Percentiles rank a stretch among this genome's conserved stretches.
These are phyloP conservation scores for Axilococcus clingmanii DNA, from an alignment of 139 green algal species.

Conservation along the genomic window DNA sequence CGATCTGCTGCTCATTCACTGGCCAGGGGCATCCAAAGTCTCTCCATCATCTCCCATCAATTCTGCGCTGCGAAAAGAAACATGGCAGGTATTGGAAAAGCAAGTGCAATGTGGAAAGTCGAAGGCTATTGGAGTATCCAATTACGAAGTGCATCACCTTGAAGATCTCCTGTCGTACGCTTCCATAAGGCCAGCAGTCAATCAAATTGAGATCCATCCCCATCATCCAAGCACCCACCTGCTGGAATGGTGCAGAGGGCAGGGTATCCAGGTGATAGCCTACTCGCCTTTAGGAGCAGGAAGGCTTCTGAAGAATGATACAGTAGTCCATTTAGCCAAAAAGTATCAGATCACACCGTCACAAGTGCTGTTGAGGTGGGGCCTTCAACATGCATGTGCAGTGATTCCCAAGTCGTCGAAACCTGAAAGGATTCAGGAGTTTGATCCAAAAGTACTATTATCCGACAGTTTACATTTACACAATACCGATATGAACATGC, in stretches of 20 bases:
- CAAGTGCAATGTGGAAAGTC: background rate
- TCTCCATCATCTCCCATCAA: constrained; percentile 24
- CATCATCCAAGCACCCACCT: background rate
- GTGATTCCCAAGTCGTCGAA: constrained; percentile 2
- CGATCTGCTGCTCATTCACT: constrained; percentile 69
- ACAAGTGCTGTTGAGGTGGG: constrained; percentile 4
- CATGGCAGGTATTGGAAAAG: constrained; percentile 51
- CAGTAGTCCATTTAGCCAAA: background rate
- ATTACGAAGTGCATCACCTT: constrained; percentile 10
- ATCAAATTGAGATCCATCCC: constrained; percentile 7
- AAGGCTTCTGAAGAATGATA: background rate
- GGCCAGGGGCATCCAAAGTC: constrained; percentile 43
- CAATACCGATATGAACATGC: too few relatives aligned
- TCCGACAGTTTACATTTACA: too few relatives aligned
- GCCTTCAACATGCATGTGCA: constrained; percentile 4
- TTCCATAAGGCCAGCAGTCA: background rate
- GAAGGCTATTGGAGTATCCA: constrained; percentile 3
- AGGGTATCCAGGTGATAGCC: constrained; percentile 1
- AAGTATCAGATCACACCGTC: background rate
- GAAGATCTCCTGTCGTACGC: constrained; percentile 5
- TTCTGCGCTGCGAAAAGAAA: constrained; percentile 38
- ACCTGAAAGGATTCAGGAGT: background rate
- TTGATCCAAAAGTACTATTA: too few relatives aligned
- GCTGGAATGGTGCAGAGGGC: background rate
- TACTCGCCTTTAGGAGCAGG: constrained; percentile 8